A percentile compares a stretch with the other conserved stretches of the same genome.
These are phyloP conservation scores for Xylaria sp. DNA, from an alignment of 2,329 filamentous ascomycete species.

Conservation along the genomic window DNA sequence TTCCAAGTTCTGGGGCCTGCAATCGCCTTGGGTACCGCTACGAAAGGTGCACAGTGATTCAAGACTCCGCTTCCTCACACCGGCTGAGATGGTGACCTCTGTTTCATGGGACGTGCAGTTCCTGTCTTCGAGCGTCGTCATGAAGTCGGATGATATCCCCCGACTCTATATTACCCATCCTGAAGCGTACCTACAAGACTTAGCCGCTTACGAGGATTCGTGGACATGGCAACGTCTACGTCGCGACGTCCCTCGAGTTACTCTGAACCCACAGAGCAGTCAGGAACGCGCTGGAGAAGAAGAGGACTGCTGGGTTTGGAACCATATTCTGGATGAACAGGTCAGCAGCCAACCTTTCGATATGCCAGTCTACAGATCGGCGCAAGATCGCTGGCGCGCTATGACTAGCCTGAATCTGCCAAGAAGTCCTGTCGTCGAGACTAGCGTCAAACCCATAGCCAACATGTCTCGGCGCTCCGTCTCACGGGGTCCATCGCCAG, in stretches of 20 bases:
- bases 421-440: slow-evolving; percentile 24
- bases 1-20: slow-evolving; percentile 53
- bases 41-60: slow-evolving; percentile 72
- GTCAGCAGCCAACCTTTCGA: slow-evolving; percentile 38
- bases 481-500: slow-evolving; percentile 39
- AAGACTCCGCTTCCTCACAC: slow-evolving; percentile 63
- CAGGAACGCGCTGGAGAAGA: slow-evolving; percentile 55
- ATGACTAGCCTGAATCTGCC: slow-evolving; percentile 41
- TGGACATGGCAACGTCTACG: slow-evolving; percentile 70
- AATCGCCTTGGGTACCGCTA: slow-evolving; percentile 67
- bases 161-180: slow-evolving; percentile 72
- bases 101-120: slow-evolving; percentile 68
- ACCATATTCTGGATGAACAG: slow-evolving; percentile 57
- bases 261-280: slow-evolving; percentile 42
- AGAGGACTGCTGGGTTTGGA: slow-evolving; percentile 63
- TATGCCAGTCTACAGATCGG: slow-evolving; percentile 30
- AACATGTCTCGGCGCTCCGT: slow-evolving; percentile 34
- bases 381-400: slow-evolving; percentile 35
- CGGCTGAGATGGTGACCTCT: slow-evolving; percentile 67
- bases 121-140: slow-evolving; percentile 63
- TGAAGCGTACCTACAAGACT: slow-evolving; percentile 66
- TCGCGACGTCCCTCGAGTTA: slow-evolving; percentile 51
- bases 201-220: slow-evolving; percentile 44
- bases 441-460: slow-evolving; percentile 33
- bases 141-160: slow-evolving; percentile 60